phyloP scores from a whole-genome alignment of 1,139 yeast species.

The Magnusiomyces tetraspermus region DNA sequence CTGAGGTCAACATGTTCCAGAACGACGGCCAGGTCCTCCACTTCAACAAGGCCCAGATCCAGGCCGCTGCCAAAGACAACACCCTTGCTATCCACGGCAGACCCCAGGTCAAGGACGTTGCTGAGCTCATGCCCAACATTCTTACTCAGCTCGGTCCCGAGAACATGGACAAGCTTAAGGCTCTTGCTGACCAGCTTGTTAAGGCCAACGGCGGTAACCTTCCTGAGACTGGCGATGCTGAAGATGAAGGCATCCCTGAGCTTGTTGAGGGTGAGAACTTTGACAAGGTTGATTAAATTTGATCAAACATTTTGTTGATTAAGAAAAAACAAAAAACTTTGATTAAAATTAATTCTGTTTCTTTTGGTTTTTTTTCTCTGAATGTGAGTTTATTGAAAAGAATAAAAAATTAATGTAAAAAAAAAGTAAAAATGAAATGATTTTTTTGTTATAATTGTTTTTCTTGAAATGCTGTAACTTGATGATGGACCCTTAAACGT shows the following conservation, averaged over 20 bases:
- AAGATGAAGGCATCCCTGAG: constrained; percentile 69
- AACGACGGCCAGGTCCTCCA: constrained; percentile 95
- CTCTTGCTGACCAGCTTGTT: constrained; percentile 85
- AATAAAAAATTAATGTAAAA: too few relatives aligned
- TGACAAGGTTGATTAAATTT: constrained; percentile 43
- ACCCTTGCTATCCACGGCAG: constrained; percentile 92
- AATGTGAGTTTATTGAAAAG: too few relatives aligned
- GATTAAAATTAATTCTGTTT: neutral
- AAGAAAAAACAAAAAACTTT: neutral
- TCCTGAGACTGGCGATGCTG: constrained; percentile 44
- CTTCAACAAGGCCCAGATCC: constrained; percentile 91
- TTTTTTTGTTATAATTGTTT: too few relatives aligned
- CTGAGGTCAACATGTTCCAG: constrained; percentile 95
- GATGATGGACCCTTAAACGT: too few relatives aligned
- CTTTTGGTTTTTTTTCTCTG: too few relatives aligned
- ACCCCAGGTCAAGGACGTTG: constrained; percentile 87
- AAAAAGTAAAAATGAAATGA: too few relatives aligned
- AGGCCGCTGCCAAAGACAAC: constrained; percentile 85
- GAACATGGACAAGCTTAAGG: constrained; percentile 80
- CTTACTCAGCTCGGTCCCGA: constrained; percentile 96
- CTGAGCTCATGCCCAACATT: constrained; percentile 90
- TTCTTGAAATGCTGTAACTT: too few relatives aligned
- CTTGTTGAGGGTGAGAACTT: constrained; percentile 93
- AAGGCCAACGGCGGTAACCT: constrained; percentile 33
- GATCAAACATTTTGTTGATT: neutral